phyloP scores from a whole-genome alignment of 2,329 filamentous ascomycete species.

The Colletotrichum endophyticum region DNA sequence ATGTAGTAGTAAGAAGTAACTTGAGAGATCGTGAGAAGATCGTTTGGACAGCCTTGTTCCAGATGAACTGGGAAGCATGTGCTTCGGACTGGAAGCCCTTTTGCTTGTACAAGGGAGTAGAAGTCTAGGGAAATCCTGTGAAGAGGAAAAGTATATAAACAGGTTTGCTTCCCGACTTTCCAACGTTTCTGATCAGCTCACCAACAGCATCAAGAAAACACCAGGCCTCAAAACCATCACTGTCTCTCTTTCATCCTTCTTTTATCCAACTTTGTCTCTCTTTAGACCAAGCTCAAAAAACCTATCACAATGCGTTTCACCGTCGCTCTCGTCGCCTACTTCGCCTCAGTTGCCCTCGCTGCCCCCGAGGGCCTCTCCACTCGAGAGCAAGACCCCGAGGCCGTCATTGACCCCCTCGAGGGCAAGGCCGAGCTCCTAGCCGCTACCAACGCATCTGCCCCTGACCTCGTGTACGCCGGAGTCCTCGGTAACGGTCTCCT shows the following conservation, averaged over 20 bases:
- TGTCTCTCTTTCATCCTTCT: not conserved
- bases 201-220: not conserved
- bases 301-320: not conserved
- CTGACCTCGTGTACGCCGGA: not conserved
- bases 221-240: not conserved
- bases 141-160: not conserved
- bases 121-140: accelerated
- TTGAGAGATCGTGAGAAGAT: not conserved
- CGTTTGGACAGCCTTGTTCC: accelerated
- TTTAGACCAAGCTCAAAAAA: not conserved
- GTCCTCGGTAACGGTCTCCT: not conserved
- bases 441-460: not conserved
- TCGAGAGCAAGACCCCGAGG: not conserved
- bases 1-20: not conserved
- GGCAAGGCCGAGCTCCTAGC: not conserved
- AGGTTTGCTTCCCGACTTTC: not conserved
- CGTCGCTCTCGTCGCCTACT: not conserved
- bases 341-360: not conserved
- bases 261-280: not conserved
- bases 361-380: not conserved
- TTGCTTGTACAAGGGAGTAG: not conserved
- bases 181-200: not conserved
- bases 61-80: accelerated
- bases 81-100: accelerated
- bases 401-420: not conserved